Percentiles rank a stretch among this genome's conserved stretches.
Evolutionary conservation across 2,329 filamentous ascomycete genomes (phyloP).

Genomic region (Pseudogymnoascus sp.): DNA sequence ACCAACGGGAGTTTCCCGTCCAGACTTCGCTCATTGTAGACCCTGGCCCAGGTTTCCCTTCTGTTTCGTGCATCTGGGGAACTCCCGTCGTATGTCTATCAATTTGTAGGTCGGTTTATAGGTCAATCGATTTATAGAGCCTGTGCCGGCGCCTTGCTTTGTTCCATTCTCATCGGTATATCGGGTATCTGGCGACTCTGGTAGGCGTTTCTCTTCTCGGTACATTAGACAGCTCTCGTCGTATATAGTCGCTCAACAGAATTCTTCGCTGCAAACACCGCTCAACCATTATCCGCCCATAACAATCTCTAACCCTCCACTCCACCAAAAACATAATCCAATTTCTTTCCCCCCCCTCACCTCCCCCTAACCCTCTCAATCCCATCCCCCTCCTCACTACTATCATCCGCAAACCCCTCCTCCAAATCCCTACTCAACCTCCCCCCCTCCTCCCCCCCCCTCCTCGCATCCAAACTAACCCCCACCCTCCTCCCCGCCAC

Average conservation of each 20-base stretch:
- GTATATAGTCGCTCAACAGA: neutral
- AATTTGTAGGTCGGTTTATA: neutral
- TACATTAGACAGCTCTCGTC: neutral
- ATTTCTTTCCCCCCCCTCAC: neutral
- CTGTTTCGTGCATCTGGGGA: neutral
- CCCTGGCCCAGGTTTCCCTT: neutral
- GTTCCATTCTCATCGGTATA: neutral
- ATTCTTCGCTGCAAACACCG: neutral
- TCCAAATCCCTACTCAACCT: slow-evolving; percentile 74
- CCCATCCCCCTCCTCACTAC: slow-evolving; percentile 46
- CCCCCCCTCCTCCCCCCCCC: slow-evolving; percentile 41
- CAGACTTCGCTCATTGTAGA: neutral
- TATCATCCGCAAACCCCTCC: slow-evolving; percentile 66
- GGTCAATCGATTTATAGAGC: no score
- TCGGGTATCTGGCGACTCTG: neutral
- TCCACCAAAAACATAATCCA: neutral
- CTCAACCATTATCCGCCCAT: neutral
- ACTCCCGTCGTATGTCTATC: neutral
- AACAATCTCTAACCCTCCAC: neutral
- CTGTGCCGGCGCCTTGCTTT: neutral
- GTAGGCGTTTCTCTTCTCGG: neutral
- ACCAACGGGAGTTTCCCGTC: neutral
- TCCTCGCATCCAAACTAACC: slow-evolving; percentile 29
- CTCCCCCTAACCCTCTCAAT: neutral
- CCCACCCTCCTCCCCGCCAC: slow-evolving; percentile 38